Evolutionary conservation across 2,329 filamentous ascomycete species (phyloP), one percentile per base, ranked within the genome.

Genomic region (Scytalidium lignicola): DNA sequence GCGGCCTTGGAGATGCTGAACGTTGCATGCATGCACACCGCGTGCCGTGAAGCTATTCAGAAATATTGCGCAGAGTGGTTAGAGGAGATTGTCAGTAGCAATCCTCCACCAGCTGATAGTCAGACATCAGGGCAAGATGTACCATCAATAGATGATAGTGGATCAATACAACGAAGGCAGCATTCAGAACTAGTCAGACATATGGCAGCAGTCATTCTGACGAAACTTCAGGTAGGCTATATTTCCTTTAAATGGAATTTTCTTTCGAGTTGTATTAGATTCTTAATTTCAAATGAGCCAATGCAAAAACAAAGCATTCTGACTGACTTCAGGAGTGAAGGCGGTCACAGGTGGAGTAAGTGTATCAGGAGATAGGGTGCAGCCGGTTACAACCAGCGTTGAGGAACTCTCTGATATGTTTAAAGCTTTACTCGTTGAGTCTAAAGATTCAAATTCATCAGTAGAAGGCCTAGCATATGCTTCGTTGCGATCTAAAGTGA

Each of bases 401-500:
- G 82, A 86, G 56, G 80, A 84, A n/a, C 70, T 87, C 9, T 78
- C 80, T 32, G 72, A 70, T 53, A 77, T 81, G 63, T 85, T 87
- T 56, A 80, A 77, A 44, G 81, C 80, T 46, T 83, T 90, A 70
- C 74, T 90, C 42, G 62, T 85, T 22, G 74, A 73, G 23, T 74
- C 79, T 41, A 74, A 81, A 41, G 74, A 80, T 28, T 70, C 74
- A 47, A 80, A 86, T 59, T 83, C 87, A 62, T 85, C 88, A 1
- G 82, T 97, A 48, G 93, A 99, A 69, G 93, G 92, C 5, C 74
- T 99, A 52, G 93, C 92, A 13, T 97, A 96, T 65, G 85, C 90
- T 3, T 95, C 92, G 9, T 77, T 97, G 32, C 89, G 90, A 60
- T 82, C 92, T 5, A 83, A 81, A 51, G 82, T 96, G 50, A 96